Percentiles rank a stretch among this genome's conserved stretches.
These are phyloP conservation scores for Sclerotinia trifoliorum DNA, from an alignment of 2,329 filamentous ascomycete genomes.

Conservation along the genomic window DNA sequence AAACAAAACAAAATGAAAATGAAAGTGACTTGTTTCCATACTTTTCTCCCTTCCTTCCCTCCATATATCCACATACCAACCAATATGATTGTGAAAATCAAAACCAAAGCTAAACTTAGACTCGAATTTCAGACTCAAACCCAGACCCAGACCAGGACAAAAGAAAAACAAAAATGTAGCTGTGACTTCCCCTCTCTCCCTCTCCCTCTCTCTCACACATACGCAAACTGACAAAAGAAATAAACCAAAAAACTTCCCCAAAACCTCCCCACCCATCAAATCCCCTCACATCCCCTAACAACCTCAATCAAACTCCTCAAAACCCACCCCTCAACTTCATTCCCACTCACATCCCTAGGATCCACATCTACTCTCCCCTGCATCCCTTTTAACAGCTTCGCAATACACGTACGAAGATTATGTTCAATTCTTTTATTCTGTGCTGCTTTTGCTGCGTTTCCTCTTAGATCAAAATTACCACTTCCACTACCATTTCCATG, in stretches of 20 bases:
- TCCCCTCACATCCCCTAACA: constrained; percentile 25
- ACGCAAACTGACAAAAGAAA: not conserved
- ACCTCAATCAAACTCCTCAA: constrained; percentile 26
- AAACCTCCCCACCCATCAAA: not conserved
- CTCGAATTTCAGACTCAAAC: too few species aligned
- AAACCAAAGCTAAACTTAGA: too few species aligned
- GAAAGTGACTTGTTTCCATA: not conserved
- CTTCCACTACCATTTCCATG: not conserved
- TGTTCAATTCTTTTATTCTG: constrained; percentile 17
- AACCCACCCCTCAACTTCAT: constrained; percentile 20
- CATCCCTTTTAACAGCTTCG: constrained; percentile 20
- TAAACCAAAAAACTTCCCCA: not conserved
- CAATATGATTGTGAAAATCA: too few species aligned
- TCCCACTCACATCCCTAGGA: not conserved
- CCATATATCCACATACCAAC: too few species aligned
- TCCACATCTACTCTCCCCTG: constrained; percentile 17
- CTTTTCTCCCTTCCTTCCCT: not conserved
- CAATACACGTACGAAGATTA: constrained; percentile 18
- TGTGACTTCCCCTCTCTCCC: too few species aligned
- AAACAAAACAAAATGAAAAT: too few species aligned
- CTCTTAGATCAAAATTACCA: not conserved
- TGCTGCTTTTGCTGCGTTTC: not conserved
- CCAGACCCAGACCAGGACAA: too few species aligned
- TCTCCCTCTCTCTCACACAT: not conserved
- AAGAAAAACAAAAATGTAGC: too few species aligned